A percentile compares a stretch with the other conserved stretches of the same genome.
phyloP scores from a whole-genome alignment of 169 alveolate genomes.

The Eimeria zaria region DNA sequence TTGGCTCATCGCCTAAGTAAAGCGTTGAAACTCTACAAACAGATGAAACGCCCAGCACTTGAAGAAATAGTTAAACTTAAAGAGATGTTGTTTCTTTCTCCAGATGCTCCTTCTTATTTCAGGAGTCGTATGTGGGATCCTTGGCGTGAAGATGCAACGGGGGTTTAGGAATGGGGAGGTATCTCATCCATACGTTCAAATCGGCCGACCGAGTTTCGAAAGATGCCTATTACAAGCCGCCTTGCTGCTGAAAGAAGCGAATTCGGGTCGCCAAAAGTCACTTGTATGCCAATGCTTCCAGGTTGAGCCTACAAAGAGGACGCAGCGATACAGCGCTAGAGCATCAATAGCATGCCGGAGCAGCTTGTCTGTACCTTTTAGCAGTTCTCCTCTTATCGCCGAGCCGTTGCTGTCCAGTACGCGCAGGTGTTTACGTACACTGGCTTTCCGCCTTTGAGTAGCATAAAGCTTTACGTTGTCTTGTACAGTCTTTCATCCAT shows the following conservation, averaged over 20 bases:
- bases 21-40: not conserved
- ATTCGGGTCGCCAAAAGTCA: not conserved
- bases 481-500: not conserved
- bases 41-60: not conserved
- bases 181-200: not conserved
- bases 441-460: not conserved
- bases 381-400: not conserved
- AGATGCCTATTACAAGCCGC: not conserved
- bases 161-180: not conserved
- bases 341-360: not conserved
- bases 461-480: not conserved
- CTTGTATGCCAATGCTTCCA: not conserved
- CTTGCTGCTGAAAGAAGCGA: no score
- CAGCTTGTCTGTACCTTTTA: not conserved
- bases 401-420: not conserved
- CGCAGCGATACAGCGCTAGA: not conserved
- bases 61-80: not conserved
- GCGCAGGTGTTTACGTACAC: not conserved
- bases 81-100: not conserved
- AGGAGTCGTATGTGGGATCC: not conserved
- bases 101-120: not conserved
- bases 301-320: not conserved
- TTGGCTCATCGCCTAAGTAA: not conserved
- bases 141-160: not conserved
- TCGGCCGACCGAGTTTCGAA: not conserved